Evolutionary conservation across 192 early-diverging fungal species (phyloP), one percentile per base, ranked within the genome.

Genomic region (Diversispora epigaea): DNA sequence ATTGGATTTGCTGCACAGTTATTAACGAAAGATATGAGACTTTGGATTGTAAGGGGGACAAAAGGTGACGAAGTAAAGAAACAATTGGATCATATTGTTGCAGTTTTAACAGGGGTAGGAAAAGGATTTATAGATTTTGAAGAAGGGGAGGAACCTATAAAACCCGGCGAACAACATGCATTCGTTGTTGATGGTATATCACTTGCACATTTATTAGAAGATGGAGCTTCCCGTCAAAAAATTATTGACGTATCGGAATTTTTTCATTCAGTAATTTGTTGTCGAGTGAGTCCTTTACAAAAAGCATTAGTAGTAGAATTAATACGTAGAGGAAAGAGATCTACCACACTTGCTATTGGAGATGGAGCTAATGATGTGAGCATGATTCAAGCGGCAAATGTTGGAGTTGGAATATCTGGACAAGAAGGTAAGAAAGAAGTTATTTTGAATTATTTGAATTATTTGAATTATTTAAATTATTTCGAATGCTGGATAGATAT

Each of bases 311-410:
- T 99, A 39, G 95, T 98, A 14, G 89, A 90, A 75, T 79, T 99
- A 60, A 89, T 99, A 22, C 90, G 93, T 49, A 88, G 89, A 54
- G 92, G 92, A 14, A 87, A 88, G 68, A 82, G 85, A 46, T 84
- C 86, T 40, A 85, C 91, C 7, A 91, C 89, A 60, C 73, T 93
- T 47, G 89, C 91, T 0, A 89, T 93, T 55, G 91, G 91, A 43
- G 90, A 92, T 77, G 93, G 89, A 25, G 90, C 89, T 49, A 97
- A 98, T 78, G 96, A 98, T 79, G 95, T 98, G 6, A 90, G 88
- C 57, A 98, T 98, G 96, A 98, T 98, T 78, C 96, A 98, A 81
- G 94, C 91, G 3, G 96, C 96, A 32, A 91, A 98, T 83, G 87
- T 98, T 68, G 89, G 91, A 44, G 88, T 90, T 32, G 90, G 90